Base-by-base conservation (phyloP, 352 stramenopile species). In the Pythium folliculosum region DNA sequence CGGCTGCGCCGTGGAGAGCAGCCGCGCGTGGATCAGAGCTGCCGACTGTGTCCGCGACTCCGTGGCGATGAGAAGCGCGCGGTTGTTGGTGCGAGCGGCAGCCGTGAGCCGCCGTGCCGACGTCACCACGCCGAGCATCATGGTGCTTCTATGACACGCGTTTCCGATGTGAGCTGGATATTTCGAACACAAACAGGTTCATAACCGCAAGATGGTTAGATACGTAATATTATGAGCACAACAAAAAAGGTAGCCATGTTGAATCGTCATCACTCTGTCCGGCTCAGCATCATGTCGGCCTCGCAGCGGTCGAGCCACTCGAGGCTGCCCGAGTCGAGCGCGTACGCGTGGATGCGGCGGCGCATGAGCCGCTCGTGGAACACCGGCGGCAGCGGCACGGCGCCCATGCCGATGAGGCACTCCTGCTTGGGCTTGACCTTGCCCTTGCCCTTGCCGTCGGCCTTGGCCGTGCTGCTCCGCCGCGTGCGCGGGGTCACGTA, bases 401-500 rank as follows among this genome's bases (percentile, higher is more conserved):
- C 53, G 23, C 66, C 66, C 66, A 72, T 57, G 48, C 58, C 58
- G 13, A 65, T 48, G 21, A 65, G 58, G 21, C 58, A 65, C 47
- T 65, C 58, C 22, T 67, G 63, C 50, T 62, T 37, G 13, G 50
- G 44, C 43, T 48, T 70, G 12, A 3, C 21, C 40, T 56, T 70
- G 12, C 13, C 21, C 40, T 56, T 61, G 4, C 65, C 57, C 27
- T 71, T 71, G 40, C 23, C 40, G 23, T 56, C 60, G 47, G 25
- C 43, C n/a, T 52, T 53, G 2, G 65, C 38, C 38, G 48, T 63
- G 19, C 47, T 27, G 38, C 40, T 51, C 6, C 75, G 77, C 13
- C 66, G 70, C 35, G 75, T 61, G 2, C 77, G 72, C 27, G 66
- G 77, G 37, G 64, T 72, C 51, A 85, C 72, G 59, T 80, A 70